Conservation (phyloP, 2,329 filamentous ascomycete species). For the Aureobasidium musti region DNA sequence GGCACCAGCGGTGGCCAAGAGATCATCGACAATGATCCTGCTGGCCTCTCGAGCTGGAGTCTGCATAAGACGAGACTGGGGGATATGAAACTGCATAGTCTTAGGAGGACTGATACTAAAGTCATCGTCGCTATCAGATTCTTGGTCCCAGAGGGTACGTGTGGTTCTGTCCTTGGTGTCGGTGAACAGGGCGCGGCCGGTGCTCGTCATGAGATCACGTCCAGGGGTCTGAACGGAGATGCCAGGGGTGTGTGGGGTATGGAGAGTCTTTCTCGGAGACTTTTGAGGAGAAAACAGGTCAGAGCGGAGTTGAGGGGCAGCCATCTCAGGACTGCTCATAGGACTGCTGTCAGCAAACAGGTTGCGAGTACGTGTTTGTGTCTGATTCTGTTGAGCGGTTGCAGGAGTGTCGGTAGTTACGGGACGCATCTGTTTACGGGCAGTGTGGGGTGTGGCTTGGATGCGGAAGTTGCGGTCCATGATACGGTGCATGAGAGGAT, state of each 20-base stretch:
- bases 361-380: constrained; percentile 19
- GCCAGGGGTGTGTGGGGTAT: constrained; percentile 70
- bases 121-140: constrained; percentile 65
- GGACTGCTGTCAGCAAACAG: constrained; percentile 47
- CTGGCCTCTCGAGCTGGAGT: constrained; percentile 83
- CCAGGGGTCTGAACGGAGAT: constrained; percentile 77
- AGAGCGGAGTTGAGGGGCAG: constrained; percentile 77
- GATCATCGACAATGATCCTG: constrained; percentile 76
- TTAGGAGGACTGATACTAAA: constrained; percentile 74
- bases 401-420: constrained; percentile 40
- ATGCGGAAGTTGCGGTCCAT: constrained; percentile 94
- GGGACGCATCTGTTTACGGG: constrained; percentile 45
- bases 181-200: constrained; percentile 42
- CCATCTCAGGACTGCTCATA: constrained; percentile 64
- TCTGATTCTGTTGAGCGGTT: constrained; percentile 40
- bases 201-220: constrained; percentile 42
- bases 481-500: constrained; percentile 85
- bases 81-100: constrained; percentile 82
- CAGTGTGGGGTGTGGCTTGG: constrained; percentile 82
- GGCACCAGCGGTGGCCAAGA: constrained; percentile 72
- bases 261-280: constrained; percentile 29
- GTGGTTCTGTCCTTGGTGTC: constrained; percentile 46
- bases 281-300: constrained; percentile 66
- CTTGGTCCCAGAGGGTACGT: constrained; percentile 61
- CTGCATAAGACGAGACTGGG: constrained; percentile 73